Conservation (phyloP, 140 eudicot species). For the Oenanthe javanica region DNA sequence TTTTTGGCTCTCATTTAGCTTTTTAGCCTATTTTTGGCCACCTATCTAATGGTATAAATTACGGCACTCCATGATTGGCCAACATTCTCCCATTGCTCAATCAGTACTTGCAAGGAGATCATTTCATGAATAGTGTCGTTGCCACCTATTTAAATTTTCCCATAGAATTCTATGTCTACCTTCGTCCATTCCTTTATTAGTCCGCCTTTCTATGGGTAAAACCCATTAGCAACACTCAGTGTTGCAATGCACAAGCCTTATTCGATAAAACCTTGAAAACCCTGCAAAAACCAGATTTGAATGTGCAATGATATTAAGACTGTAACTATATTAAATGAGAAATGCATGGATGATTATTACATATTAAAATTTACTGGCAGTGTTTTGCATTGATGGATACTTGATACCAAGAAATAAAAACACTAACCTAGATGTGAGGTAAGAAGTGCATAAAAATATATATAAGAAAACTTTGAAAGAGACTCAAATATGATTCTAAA, state of each 20-base stretch:
- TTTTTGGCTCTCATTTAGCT: background rate
- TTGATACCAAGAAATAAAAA: background rate
- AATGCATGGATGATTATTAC: background rate
- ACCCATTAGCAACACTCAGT: slow-evolving; percentile 1
- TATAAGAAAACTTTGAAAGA: background rate
- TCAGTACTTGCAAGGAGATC: background rate
- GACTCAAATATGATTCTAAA: background rate
- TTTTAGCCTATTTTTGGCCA: background rate
- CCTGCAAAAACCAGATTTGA: background rate
- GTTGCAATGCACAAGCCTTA: background rate
- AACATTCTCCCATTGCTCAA: background rate
- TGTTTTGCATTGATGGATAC: background rate
- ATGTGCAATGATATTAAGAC: background rate
- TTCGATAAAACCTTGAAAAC: background rate
- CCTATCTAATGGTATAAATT: background rate
- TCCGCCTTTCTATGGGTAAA: background rate
- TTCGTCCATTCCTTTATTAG: background rate
- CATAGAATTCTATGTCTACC: background rate
- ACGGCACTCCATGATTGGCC: background rate
- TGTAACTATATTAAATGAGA: background rate
- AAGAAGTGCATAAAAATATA: background rate
- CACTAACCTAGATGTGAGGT: background rate
- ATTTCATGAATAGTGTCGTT: background rate
- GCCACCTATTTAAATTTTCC: background rate
- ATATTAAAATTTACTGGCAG: background rate